phyloP scores from a whole-genome alignment of 2,329 filamentous ascomycete genomes.

The Colletotrichum sp. region DNA sequence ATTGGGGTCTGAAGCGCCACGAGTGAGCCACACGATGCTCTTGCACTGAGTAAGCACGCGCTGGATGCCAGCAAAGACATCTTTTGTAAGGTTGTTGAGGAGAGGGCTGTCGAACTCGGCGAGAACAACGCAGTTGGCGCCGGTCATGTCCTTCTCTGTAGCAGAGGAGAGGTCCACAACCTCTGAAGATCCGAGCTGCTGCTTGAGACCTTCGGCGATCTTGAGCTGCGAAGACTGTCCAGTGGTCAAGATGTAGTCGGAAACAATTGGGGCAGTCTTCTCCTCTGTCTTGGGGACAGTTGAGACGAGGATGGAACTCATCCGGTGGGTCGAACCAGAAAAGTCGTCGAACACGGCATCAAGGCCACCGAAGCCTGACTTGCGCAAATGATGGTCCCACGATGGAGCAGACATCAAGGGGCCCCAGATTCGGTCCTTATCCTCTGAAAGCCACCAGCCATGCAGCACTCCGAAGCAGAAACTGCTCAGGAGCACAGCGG shows the following conservation, averaged over 20 bases:
- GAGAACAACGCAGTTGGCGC: slow-evolving; percentile 24
- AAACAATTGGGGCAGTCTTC: too few relatives aligned
- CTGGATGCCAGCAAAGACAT: slow-evolving; percentile 22
- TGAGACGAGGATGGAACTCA: slow-evolving; percentile 24
- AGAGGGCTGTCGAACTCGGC: slow-evolving; percentile 23
- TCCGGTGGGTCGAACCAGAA: slow-evolving; percentile 14
- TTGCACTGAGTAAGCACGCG: slow-evolving; percentile 23
- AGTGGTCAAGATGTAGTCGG: background rate
- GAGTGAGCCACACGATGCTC: slow-evolving; percentile 11
- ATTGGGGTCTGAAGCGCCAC: slow-evolving; percentile 15
- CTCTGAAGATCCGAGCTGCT: background rate
- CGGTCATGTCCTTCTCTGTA: slow-evolving; percentile 2
- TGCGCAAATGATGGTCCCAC: slow-evolving; percentile 24
- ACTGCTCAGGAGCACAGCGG: slow-evolving; percentile 11
- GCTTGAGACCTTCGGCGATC: background rate
- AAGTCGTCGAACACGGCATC: slow-evolving; percentile 29
- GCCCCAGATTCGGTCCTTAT: slow-evolving; percentile 26
- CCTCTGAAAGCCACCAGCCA: slow-evolving; percentile 35
- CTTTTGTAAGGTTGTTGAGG: slow-evolving; percentile 21
- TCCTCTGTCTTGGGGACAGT: slow-evolving; percentile 12
- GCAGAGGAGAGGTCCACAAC: background rate
- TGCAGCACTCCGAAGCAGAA: slow-evolving; percentile 32
- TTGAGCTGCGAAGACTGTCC: background rate
- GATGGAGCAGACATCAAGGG: slow-evolving; percentile 26
- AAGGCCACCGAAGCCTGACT: slow-evolving; percentile 23